Conservation (phyloP, 768 basidiomycete species). For the Mycena kentingensis region DNA sequence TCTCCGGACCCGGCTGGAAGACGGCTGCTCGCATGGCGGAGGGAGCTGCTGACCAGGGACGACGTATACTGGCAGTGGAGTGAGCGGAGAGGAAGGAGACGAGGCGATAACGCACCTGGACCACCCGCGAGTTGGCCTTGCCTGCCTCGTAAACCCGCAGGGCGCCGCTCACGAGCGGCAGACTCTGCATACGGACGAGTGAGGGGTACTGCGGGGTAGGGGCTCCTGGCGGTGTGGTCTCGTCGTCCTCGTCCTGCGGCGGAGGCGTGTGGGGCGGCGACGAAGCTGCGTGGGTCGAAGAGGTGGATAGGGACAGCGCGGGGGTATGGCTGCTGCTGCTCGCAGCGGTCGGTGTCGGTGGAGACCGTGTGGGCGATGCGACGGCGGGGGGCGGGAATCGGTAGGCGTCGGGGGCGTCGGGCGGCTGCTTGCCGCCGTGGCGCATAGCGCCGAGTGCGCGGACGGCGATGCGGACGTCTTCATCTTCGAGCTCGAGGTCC, state of each 20-base stretch:
- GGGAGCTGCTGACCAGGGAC: slow-evolving; percentile 77
- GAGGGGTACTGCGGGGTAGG: slow-evolving; percentile 34
- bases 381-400: slow-evolving; percentile 8
- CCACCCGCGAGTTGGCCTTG: slow-evolving; percentile 81
- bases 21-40: slow-evolving; percentile 78
- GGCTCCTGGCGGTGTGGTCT: slow-evolving; percentile 1
- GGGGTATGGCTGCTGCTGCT: slow-evolving; percentile 27
- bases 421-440: slow-evolving; percentile 36
- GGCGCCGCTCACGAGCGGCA: slow-evolving; percentile 76
- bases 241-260: neutral
- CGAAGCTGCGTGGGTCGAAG: slow-evolving; percentile 13
- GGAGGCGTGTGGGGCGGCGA: slow-evolving; percentile 17
- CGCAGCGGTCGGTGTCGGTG: slow-evolving; percentile 17
- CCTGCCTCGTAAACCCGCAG: slow-evolving; percentile 77
- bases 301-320: slow-evolving; percentile 9
- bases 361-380: too few species aligned
- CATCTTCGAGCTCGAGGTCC: slow-evolving; percentile 58
- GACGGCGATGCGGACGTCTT: slow-evolving; percentile 78
- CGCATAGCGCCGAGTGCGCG: slow-evolving; percentile 79
- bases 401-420: neutral
- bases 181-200: slow-evolving; percentile 57
- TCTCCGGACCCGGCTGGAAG: slow-evolving; percentile 68
- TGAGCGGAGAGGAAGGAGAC: slow-evolving; percentile 22
- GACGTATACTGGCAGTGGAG: slow-evolving; percentile 69
- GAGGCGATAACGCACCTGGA: slow-evolving; percentile 58